Percentiles rank a stretch among this genome's conserved stretches.
These are phyloP conservation scores for Globisporangium orthogonon DNA, from an alignment of 352 stramenopile genomes.

Conservation along the genomic window DNA sequence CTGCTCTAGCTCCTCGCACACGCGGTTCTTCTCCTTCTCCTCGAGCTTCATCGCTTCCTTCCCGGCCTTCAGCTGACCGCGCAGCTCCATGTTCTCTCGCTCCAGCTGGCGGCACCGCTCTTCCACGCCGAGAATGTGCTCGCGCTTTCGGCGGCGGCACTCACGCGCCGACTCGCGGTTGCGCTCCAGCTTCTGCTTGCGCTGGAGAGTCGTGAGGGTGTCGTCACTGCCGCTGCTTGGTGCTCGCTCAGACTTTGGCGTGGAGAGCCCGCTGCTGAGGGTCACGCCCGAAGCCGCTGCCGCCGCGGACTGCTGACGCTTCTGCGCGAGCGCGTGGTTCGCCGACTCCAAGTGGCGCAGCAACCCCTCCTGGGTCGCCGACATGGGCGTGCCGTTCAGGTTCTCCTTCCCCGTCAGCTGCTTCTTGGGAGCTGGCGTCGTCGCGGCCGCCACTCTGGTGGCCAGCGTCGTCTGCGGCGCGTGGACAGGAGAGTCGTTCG, in stretches of 20 bases:
- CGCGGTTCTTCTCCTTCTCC: constrained; percentile 80
- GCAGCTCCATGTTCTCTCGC: constrained; percentile 89
- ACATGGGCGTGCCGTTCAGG: constrained; percentile 26
- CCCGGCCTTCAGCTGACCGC: constrained; percentile 85
- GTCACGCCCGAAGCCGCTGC: background rate
- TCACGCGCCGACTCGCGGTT: constrained; percentile 90
- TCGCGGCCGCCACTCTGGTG: background rate
- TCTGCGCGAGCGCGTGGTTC: constrained; percentile 62
- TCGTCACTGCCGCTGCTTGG: constrained; percentile 54
- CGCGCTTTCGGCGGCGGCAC: constrained; percentile 85
- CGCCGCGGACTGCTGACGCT: constrained; percentile 29
- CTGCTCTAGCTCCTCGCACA: constrained; percentile 75
- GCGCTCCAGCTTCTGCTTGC: constrained; percentile 87
- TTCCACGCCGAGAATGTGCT: constrained; percentile 78
- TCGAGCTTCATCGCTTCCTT: constrained; percentile 85
- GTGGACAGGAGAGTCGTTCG: constrained; percentile 25
- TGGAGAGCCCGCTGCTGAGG: constrained; percentile 12
- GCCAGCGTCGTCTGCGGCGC: constrained; percentile 10
- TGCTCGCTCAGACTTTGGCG: constrained; percentile 44
- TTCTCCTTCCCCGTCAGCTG: constrained; percentile 15
- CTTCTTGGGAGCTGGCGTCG: constrained; percentile 24
- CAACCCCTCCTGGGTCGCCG: constrained; percentile 50
- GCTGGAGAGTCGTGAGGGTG: constrained; percentile 38
- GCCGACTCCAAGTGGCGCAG: constrained; percentile 68
- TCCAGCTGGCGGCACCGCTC: constrained; percentile 79